A percentile compares a stretch with the other conserved stretches of the same genome.
phyloP scores from a whole-genome alignment of 805 yeast genomes.

The Saccharomycopsis sp. region DNA sequence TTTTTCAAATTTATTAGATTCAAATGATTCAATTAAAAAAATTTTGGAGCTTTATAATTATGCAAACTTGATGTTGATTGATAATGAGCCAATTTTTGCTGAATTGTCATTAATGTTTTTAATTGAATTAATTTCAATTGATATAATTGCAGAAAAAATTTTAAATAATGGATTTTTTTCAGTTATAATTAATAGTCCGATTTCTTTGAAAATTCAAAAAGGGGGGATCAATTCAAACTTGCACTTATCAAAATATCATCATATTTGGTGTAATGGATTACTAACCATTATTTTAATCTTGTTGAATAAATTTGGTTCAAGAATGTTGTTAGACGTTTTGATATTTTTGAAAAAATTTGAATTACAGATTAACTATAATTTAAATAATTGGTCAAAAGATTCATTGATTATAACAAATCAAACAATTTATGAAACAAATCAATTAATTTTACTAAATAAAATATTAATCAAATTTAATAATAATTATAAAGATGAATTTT shows the following conservation, averaged over 20 bases:
- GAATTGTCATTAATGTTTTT: slow-evolving; percentile 60
- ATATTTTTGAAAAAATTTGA: slow-evolving; percentile 52
- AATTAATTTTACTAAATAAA: slow-evolving; percentile 54
- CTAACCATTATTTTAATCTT: slow-evolving; percentile 55
- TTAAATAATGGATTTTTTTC: slow-evolving; percentile 55
- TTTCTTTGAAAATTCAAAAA: slow-evolving; percentile 53
- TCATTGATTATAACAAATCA: slow-evolving; percentile 38
- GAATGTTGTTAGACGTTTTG: slow-evolving; percentile 53
- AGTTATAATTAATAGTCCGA: slow-evolving; percentile 62
- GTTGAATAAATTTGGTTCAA: slow-evolving; percentile 51
- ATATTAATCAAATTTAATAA: slow-evolving; percentile 41
- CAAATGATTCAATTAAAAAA: slow-evolving; percentile 50
- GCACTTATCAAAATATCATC: slow-evolving; percentile 51
- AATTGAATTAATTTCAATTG: slow-evolving; percentile 53
- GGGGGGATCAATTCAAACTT: slow-evolving; percentile 48
- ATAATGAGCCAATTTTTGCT: slow-evolving; percentile 60
- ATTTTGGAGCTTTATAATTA: slow-evolving; percentile 57
- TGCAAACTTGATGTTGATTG: slow-evolving; percentile 48
- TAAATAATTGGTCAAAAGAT: slow-evolving; percentile 57
- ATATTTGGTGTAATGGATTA: slow-evolving; percentile 80
- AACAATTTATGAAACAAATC: slow-evolving; percentile 52
- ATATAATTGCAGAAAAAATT: slow-evolving; percentile 55
- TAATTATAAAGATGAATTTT: slow-evolving; percentile 20
- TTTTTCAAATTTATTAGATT: slow-evolving; percentile 42
- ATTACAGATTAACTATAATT: slow-evolving; percentile 53